Evolutionary conservation across 768 basidiomycete species (phyloP).

Genomic region (Mycena belliarum): DNA sequence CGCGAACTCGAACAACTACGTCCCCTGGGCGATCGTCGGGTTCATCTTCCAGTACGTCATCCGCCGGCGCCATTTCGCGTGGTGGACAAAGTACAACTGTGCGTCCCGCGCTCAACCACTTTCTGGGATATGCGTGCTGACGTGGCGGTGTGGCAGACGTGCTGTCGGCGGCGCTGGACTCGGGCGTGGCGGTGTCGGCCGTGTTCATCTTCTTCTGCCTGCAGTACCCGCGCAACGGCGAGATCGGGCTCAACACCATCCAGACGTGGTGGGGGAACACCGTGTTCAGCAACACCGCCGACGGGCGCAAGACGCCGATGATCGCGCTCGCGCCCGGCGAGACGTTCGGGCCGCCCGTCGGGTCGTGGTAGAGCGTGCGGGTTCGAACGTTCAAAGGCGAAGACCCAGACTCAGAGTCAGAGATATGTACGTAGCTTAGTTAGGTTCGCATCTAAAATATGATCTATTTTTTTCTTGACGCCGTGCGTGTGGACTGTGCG

Average conservation of each 20-base stretch:
- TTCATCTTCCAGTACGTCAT: constrained; percentile 45
- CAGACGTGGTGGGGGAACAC: constrained; percentile 56
- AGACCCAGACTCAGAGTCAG: too few relatives aligned
- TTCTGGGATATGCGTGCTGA: not conserved
- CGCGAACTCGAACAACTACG: constrained; percentile 58
- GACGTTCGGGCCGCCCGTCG: constrained; percentile 15
- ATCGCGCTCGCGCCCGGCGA: constrained; percentile 4
- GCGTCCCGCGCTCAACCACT: not conserved
- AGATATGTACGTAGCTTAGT: too few relatives aligned
- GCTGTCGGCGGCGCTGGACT: constrained; percentile 41
- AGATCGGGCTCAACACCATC: constrained; percentile 41
- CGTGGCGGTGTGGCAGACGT: not conserved
- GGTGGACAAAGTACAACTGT: constrained; percentile 41
- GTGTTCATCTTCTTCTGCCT: constrained; percentile 53
- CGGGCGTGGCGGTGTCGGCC: constrained; percentile 46
- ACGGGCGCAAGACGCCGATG: constrained; percentile 15
- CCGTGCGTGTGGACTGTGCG: too few relatives aligned
- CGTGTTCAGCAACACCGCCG: constrained; percentile 28
- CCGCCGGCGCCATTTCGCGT: constrained; percentile 30
- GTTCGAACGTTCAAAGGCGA: too few relatives aligned
- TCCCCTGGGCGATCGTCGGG: constrained; percentile 44
- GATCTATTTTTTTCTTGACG: too few relatives aligned
- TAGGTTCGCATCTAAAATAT: too few relatives aligned
- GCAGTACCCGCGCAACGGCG: constrained; percentile 46
- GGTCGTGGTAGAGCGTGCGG: not conserved